Conservation (phyloP, 345 rosid species). For the Gynandropsis gynandra region DNA sequence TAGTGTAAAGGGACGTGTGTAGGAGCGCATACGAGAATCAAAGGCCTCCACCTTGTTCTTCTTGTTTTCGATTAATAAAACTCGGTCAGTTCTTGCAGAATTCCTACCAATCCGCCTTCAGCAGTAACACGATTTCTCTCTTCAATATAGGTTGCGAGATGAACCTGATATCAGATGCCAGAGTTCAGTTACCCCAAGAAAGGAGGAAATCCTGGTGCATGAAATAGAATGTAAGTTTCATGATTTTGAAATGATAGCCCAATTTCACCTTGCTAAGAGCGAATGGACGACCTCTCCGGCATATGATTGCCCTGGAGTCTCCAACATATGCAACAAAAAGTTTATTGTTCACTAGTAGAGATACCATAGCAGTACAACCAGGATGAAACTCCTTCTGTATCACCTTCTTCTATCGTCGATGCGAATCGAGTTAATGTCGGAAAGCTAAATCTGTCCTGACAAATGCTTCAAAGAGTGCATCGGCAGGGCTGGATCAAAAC, state of each 20-base stretch:
- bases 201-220: too few relatives aligned
- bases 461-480: conserved; percentile 67
- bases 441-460: conserved; percentile 63
- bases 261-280: conserved; percentile 63
- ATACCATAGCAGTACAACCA: conserved; percentile 83
- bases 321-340: conserved; percentile 90
- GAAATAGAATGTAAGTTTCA: too few relatives aligned
- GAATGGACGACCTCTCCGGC: conserved; percentile 50
- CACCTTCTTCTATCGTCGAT: conserved; percentile 50
- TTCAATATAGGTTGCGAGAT: conserved; percentile 61
- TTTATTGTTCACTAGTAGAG: conserved; percentile 55
- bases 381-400: conserved; percentile 79
- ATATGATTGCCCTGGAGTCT: conserved; percentile 73
- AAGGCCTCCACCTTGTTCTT: too few relatives aligned
- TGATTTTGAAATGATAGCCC: not conserved
- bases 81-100: too few relatives aligned
- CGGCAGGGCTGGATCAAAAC: conserved; percentile 43
- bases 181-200: not conserved
- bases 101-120: conserved; percentile 82
- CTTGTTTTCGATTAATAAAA: too few relatives aligned
- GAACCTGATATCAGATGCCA: conserved; percentile 50
- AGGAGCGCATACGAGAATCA: too few relatives aligned
- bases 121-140: conserved; percentile 69
- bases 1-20: too few relatives aligned
- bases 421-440: conserved; percentile 61